Evolutionary conservation across 2,329 filamentous ascomycete species (phyloP).

Genomic region (Aureobasidium uvarum): DNA sequence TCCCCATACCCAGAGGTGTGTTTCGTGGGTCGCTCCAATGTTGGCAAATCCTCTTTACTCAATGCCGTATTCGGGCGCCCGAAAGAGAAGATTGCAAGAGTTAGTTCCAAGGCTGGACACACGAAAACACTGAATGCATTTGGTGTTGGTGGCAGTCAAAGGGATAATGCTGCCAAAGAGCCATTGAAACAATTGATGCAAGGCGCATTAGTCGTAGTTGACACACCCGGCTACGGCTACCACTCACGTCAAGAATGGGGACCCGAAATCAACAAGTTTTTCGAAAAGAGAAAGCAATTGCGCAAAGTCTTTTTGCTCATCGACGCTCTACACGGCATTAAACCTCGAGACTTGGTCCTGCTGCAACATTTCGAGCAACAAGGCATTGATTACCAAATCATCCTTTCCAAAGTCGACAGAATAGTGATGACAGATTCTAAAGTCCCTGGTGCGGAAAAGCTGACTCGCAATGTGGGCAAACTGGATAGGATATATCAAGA

Average conservation of each 20-base stretch:
- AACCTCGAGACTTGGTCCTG: constrained; percentile 58
- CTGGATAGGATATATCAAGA: constrained; percentile 29
- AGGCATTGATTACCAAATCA: constrained; percentile 62
- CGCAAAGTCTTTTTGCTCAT: constrained; percentile 63
- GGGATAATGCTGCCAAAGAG: constrained; percentile 34
- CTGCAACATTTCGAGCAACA: constrained; percentile 55
- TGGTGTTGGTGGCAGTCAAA: constrained; percentile 49
- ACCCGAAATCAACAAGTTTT: constrained; percentile 65
- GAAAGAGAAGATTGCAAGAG: constrained; percentile 49
- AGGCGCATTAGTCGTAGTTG: constrained; percentile 58
- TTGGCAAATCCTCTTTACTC: constrained; percentile 65
- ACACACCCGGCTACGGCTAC: constrained; percentile 70
- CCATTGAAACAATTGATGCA: constrained; percentile 43
- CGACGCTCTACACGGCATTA: constrained; percentile 62
- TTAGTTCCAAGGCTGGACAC: constrained; percentile 59
- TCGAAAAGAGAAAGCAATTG: constrained; percentile 62
- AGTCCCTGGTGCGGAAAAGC: constrained; percentile 24
- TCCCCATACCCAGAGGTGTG: constrained; percentile 59
- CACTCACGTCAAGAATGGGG: constrained; percentile 64
- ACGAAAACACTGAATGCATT: constrained; percentile 67
- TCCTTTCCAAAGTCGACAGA: constrained; percentile 66
- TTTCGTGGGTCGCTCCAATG: constrained; percentile 68
- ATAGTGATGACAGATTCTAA: constrained; percentile 43
- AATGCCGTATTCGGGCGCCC: constrained; percentile 59
- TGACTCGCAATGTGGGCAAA: background rate